Percentiles rank a stretch among this genome's conserved stretches.
Evolutionary conservation across 208 protist species (phyloP).

Genomic region (Blastocrithidia nonstop): DNA sequence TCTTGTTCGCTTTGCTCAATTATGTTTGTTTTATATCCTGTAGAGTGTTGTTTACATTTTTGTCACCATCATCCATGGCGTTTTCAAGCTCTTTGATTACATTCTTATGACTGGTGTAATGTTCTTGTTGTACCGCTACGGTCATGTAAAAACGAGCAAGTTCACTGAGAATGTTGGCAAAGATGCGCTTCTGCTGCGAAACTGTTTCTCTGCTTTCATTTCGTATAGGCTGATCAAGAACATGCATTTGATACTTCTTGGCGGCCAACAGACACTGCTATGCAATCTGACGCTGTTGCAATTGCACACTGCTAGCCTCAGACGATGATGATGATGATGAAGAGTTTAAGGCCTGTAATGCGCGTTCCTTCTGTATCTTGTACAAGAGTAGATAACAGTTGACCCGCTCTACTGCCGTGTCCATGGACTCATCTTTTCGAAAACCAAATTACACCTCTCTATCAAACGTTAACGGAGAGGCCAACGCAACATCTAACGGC

Average conservation of each 20-base stretch:
- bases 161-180: conserved; percentile 63
- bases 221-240: conserved; percentile 57
- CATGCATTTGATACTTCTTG: conserved; percentile 39
- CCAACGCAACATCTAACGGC: conserved; percentile 3
- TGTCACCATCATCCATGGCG: too few relatives aligned
- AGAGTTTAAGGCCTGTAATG: too few relatives aligned
- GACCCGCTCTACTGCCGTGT: conserved; percentile 50
- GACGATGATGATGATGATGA: not conserved
- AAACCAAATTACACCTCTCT: not conserved
- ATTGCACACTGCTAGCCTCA: too few relatives aligned
- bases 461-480: conserved; percentile 6
- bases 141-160: conserved; percentile 36
- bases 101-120: conserved; percentile 71
- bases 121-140: conserved; percentile 7
- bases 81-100: too few relatives aligned
- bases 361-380: conserved; percentile 38
- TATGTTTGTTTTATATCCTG: too few relatives aligned
- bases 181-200: conserved; percentile 54
- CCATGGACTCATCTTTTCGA: conserved; percentile 8
- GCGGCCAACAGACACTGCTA: conserved; percentile 66
- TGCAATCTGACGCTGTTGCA: too few relatives aligned
- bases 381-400: conserved; percentile 79
- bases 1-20: too few relatives aligned
- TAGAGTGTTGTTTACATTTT: too few relatives aligned
- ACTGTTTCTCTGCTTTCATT: conserved; percentile 68